Evolutionary conservation across 108 stramenopile species (phyloP).

Genomic region (Skeletonema menzelii): DNA sequence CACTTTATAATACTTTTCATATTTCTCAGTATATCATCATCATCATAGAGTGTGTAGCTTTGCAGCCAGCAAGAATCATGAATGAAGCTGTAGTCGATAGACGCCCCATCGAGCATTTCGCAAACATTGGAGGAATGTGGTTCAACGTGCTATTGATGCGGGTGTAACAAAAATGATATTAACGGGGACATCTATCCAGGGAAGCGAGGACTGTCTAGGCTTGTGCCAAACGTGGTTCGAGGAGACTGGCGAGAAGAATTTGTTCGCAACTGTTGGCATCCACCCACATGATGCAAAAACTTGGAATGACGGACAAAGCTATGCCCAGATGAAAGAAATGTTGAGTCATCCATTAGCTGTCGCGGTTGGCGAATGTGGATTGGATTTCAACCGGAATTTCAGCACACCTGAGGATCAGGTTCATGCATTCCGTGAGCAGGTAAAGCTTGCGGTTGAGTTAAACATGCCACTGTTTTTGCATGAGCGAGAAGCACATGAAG

Average conservation of each 20-base stretch:
- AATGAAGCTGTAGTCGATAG: slow-evolving; percentile 3
- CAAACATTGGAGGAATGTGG: slow-evolving; percentile 51
- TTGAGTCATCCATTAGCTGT: slow-evolving; percentile 42
- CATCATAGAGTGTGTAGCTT: too few relatives aligned
- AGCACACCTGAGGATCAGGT: slow-evolving; percentile 39
- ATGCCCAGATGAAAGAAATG: slow-evolving; percentile 10
- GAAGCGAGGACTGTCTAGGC: slow-evolving; percentile 32
- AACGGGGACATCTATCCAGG: slow-evolving; percentile 41
- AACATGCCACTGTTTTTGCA: slow-evolving; percentile 55
- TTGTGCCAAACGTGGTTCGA: slow-evolving; percentile 50
- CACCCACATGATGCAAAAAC: slow-evolving; percentile 63
- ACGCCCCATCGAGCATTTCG: slow-evolving; percentile 47
- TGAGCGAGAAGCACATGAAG: slow-evolving; percentile 52
- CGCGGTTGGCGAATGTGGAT: slow-evolving; percentile 54
- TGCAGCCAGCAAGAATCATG: neutral
- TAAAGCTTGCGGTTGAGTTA: slow-evolving; percentile 43
- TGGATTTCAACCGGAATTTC: slow-evolving; percentile 63
- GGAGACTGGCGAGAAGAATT: slow-evolving; percentile 25
- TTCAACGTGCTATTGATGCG: slow-evolving; percentile 47
- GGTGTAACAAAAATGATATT: slow-evolving; percentile 49
- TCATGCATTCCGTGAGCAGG: slow-evolving; percentile 52
- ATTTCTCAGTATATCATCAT: too few relatives aligned
- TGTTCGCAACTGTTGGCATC: slow-evolving; percentile 46
- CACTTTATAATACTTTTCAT: too few relatives aligned
- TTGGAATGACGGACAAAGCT: slow-evolving; percentile 19